Conservation (phyloP, 2,329 filamentous ascomycete genomes). For the Fusarium goolgardi region DNA sequence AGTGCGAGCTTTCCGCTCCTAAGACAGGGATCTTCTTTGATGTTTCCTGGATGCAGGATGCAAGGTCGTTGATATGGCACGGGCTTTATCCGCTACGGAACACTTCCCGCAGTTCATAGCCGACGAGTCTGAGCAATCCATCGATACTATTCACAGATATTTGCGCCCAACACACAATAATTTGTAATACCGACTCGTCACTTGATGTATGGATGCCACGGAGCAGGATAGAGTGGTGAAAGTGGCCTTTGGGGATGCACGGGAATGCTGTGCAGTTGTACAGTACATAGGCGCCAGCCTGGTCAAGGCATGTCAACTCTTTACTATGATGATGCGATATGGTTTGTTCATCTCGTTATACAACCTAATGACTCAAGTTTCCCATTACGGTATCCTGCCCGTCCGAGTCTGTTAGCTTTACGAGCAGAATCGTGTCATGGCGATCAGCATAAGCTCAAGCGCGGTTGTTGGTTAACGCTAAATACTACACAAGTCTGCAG, state of each 20-base stretch:
- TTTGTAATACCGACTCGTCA: too few species aligned
- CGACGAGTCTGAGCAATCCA: not conserved
- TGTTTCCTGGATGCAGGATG: constrained; percentile 24
- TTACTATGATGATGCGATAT: constrained; percentile 30
- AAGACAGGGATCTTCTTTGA: constrained; percentile 34
- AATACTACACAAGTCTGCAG: constrained; percentile 24
- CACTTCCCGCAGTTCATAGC: constrained; percentile 23
- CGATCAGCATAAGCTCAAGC: constrained; percentile 24
- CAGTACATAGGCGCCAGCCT: constrained; percentile 44
- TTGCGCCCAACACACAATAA: constrained; percentile 1
- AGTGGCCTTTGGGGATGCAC: constrained; percentile 1
- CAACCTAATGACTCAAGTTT: constrained; percentile 26
- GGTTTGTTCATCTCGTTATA: constrained; percentile 30
- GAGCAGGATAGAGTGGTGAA: not conserved
- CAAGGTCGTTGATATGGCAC: constrained; percentile 16
- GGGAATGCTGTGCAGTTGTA: constrained; percentile 2
- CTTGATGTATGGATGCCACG: not conserved
- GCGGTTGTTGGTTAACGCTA: constrained; percentile 35
- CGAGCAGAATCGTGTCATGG: constrained; percentile 28
- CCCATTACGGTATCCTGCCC: constrained; percentile 31
- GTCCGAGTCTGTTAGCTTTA: constrained; percentile 29
- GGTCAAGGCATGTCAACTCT: constrained; percentile 18
- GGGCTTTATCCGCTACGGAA: constrained; percentile 22
- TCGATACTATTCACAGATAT: not conserved
- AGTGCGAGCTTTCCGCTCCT: constrained; percentile 28